Evolutionary conservation across 2,329 filamentous ascomycete species (phyloP).

Genomic region (Stachybotrys echinatus): DNA sequence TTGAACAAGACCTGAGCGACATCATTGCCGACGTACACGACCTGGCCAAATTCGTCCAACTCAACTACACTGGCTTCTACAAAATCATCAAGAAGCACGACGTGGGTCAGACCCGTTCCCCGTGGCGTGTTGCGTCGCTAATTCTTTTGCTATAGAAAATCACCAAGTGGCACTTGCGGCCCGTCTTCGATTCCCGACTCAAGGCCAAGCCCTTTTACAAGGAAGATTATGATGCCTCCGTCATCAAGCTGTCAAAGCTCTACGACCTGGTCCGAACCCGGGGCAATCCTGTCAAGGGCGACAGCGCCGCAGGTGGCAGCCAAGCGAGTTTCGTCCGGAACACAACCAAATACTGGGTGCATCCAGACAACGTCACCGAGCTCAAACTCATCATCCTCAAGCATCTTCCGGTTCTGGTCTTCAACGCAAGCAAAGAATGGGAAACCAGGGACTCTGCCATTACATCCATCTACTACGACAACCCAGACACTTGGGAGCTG

Average conservation of each 20-base stretch:
- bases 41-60: constrained; percentile 92
- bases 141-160: constrained; percentile 60
- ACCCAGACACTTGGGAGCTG: constrained; percentile 86
- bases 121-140: not conserved
- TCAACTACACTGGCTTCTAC: constrained; percentile 98
- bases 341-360: constrained; percentile 99
- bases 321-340: constrained; percentile 96
- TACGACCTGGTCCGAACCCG: constrained; percentile 93
- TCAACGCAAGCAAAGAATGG: constrained; percentile 96
- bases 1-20: constrained; percentile 93
- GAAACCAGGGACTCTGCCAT: constrained; percentile 87
- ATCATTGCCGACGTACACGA: constrained; percentile 99
- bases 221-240: constrained; percentile 95
- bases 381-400: constrained; percentile 97
- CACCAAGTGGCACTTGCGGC: constrained; percentile 87
- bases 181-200: constrained; percentile 90
- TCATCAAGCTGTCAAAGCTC: constrained; percentile 88
- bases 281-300: constrained; percentile 87
- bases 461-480: constrained; percentile 98
- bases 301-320: constrained; percentile 81
- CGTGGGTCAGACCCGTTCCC: constrained; percentile 42
- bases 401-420: constrained; percentile 93
- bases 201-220: constrained; percentile 98
- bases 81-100: constrained; percentile 99
- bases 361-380: constrained; percentile 96